Evolutionary conservation across 148 eudicot species (phyloP), one percentile per base, ranked within the genome.

Genomic region (Rhododendron henanense): DNA sequence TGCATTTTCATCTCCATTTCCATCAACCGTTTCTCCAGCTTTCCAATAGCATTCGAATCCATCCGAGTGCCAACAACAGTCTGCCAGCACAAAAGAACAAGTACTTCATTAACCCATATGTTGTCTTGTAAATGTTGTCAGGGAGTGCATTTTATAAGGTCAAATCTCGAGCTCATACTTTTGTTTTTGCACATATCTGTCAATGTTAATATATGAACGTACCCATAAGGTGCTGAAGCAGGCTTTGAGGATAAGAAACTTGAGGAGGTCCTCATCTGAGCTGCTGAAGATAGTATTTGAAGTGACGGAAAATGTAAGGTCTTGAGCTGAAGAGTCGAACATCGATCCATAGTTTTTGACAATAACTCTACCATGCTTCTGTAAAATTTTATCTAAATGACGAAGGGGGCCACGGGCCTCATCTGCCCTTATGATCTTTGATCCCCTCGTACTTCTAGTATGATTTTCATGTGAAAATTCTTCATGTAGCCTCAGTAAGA

Each of bases 261-360:
- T 92, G 79, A 96, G 90, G 59, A 94, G 47, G 37, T 90, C 84
- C 84, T 92, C 95, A 84, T 94, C 97, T 75, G 89, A 86, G 84
- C 85, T 79, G 84, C 89, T 85, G 73, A 93, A 13, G 51, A 83
- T 79, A 61, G 79, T 83, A 44, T 91, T 87, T 16, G 95, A 91
- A 77, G 85, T 86, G 77, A 82, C 88, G n/a, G 91, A 91, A 77
- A 95, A 69, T 13, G 87, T 88, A 81, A 94, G 85, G 84, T 95
- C 95, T 87, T 91, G 98, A 87, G 90, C 75, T 25, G 86, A 90
- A 81, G 94, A 85, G 51, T 95, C 98, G 77, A 75, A 87, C 16
- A 88, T 23, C 44, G 93, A 93, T 83, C 98, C 98, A 83, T 73
- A 86, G 83, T 96, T 95, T 90, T 90, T 95, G 87, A 95, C 89